phyloP scores from a whole-genome alignment of 345 rosid species.

The Barbarea vulgaris region DNA sequence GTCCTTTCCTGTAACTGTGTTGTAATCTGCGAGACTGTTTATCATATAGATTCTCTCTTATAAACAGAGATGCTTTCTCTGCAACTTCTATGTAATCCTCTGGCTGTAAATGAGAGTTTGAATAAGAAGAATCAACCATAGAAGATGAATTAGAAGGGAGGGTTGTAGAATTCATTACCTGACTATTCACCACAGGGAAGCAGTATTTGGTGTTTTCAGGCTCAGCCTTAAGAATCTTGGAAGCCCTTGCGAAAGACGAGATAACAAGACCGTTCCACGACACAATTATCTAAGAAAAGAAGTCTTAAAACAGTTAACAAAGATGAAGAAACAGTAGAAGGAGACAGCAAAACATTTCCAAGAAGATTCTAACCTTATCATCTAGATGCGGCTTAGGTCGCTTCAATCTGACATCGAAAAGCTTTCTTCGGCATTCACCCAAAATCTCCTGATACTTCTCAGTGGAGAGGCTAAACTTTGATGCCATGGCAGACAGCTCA shows the following conservation, averaged over 20 bases:
- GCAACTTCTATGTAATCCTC: conserved; percentile 80
- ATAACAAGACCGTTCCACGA: conserved; percentile 95
- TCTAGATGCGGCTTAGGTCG: conserved; percentile 92
- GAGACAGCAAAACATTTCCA: not conserved
- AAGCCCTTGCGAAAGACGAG: conserved; percentile 86
- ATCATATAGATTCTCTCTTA: conserved; percentile 66
- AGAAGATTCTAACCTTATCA: conserved; percentile 62
- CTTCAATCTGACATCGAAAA: conserved; percentile 63
- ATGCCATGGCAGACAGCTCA: conserved; percentile 63
- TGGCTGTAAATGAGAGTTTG: conserved; percentile 49
- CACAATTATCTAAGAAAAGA: conserved; percentile 70
- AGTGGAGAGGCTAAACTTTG: conserved; percentile 58
- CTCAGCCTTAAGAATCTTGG: conserved; percentile 71
- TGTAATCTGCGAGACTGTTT: conserved; percentile 64
- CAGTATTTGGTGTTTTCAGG: conserved; percentile 48
- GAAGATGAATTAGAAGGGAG: not conserved
- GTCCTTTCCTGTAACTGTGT: conserved; percentile 84
- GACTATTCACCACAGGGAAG: conserved; percentile 74
- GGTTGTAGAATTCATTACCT: conserved; percentile 49
- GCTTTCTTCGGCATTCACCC: conserved; percentile 76
- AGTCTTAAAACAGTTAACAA: not conserved
- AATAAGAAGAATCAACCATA: not conserved
- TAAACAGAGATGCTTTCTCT: conserved; percentile 78
- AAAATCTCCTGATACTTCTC: conserved; percentile 68
- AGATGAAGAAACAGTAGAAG: conserved; percentile 21